Conservation (phyloP, 1,284 basidiomycete genomes). For the Entoloma clypeatum region DNA sequence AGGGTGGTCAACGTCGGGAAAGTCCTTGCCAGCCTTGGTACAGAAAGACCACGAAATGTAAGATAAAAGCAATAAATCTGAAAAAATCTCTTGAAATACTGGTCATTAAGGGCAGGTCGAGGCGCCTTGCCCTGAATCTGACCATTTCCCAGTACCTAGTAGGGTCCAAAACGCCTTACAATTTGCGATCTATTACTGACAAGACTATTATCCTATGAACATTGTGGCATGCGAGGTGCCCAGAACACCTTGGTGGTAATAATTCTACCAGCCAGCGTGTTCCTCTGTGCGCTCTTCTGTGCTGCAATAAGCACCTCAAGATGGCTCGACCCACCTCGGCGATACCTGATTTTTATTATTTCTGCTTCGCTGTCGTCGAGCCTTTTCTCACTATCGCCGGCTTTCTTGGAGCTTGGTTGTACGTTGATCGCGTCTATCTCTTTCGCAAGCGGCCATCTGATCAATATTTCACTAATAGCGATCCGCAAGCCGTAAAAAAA, state of each 20-base stretch:
- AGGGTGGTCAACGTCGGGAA: conserved; percentile 45
- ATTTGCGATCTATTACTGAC: background rate
- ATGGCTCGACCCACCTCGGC: conserved; percentile 52
- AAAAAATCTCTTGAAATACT: conserved; percentile 17
- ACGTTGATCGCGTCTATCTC: conserved; percentile 21
- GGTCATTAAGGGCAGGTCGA: conserved; percentile 10
- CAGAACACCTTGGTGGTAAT: conserved; percentile 12
- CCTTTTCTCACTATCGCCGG: conserved; percentile 62
- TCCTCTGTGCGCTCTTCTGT: background rate
- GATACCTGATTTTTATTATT: conserved; percentile 67
- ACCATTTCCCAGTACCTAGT: conserved; percentile 1
- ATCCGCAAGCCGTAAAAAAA: conserved; percentile 56
- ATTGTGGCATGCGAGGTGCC: background rate
- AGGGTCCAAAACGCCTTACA: no score
- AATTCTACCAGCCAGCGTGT: conserved; percentile 11
- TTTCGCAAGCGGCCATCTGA: conserved; percentile 12
- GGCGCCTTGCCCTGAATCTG: background rate
- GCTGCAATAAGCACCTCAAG: conserved; percentile 17
- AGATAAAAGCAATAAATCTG: conserved; percentile 38
- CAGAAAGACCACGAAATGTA: conserved; percentile 59
- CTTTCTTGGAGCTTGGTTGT: conserved; percentile 57
- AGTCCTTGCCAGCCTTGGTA: conserved; percentile 61
- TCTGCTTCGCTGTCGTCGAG: conserved; percentile 69
- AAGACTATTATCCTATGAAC: no score
- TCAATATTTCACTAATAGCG: no score